These are phyloP conservation scores for Hyphopichia burtonii DNA, from an alignment of 1,139 yeast genomes.

Conservation along the genomic window DNA sequence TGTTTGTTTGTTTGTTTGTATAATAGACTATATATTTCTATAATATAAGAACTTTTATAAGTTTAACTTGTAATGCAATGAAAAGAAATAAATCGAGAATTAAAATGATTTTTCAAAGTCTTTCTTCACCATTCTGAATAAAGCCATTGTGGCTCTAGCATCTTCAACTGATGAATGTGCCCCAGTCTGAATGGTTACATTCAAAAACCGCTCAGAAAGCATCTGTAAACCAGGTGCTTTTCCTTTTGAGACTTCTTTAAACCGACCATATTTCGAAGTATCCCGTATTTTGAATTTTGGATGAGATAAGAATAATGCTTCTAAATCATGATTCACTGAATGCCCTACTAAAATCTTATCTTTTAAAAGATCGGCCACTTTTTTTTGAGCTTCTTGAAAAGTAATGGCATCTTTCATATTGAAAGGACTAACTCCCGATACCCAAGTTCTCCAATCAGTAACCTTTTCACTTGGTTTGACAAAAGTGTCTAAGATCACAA, in stretches of 20 bases:
- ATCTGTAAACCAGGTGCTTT: conserved; percentile 72
- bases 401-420: conserved; percentile 67
- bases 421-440: conserved; percentile 77
- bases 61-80: no score
- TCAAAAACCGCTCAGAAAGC: conserved; percentile 56
- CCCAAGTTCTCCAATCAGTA: conserved; percentile 92
- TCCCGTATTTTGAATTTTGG: conserved; percentile 68
- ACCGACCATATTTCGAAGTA: conserved; percentile 64
- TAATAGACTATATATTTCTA: not conserved
- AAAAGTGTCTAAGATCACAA: conserved; percentile 64
- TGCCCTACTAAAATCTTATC: conserved; percentile 76
- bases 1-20: no score
- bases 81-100: no score
- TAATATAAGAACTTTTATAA: no score
- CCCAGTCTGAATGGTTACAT: conserved; percentile 66
- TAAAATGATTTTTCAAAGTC: conserved; percentile 51
- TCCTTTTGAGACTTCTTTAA: conserved; percentile 59
- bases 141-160: conserved; percentile 82
- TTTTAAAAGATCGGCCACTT: conserved; percentile 49
- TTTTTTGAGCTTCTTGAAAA: conserved; percentile 64
- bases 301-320: conserved; percentile 63
- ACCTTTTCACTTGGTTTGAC: conserved; percentile 76
- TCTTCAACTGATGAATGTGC: conserved; percentile 89
- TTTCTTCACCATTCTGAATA: conserved; percentile 60
- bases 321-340: conserved; percentile 77